Evolutionary conservation across 2,329 filamentous ascomycete genomes (phyloP).

Genomic region (Aquanectria penicillioides): DNA sequence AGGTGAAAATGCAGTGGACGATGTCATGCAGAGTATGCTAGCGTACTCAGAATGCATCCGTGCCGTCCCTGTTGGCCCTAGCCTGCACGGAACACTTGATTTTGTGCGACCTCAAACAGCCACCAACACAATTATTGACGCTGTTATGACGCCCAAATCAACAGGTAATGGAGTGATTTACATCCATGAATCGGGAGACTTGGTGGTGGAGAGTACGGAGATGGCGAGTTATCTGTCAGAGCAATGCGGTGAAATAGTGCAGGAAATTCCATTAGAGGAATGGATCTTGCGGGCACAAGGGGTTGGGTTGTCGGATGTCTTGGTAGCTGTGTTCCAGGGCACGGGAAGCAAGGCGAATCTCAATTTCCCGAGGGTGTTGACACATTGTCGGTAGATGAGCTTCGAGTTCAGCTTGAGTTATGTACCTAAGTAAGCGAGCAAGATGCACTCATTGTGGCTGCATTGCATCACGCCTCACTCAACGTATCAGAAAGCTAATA

Average conservation of each 20-base stretch:
- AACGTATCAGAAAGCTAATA: too few relatives aligned
- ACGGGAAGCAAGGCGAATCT: background rate
- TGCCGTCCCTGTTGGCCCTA: background rate
- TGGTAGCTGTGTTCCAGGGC: background rate
- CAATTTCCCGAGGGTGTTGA: background rate
- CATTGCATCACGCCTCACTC: too few relatives aligned
- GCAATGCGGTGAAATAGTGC: background rate
- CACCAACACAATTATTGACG: background rate
- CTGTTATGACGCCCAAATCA: background rate
- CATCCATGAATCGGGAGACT: background rate
- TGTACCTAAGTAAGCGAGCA: too few relatives aligned
- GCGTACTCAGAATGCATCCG: background rate
- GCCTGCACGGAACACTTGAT: background rate
- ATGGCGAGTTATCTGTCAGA: background rate
- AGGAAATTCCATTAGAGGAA: constrained; percentile 3
- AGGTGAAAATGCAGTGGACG: background rate
- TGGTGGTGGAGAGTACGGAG: background rate
- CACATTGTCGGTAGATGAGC: too few relatives aligned
- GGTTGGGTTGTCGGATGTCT: background rate
- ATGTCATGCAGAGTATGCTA: background rate
- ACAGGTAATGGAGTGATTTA: background rate
- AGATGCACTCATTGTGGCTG: too few relatives aligned
- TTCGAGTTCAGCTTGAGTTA: too few relatives aligned
- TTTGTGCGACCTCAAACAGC: background rate
- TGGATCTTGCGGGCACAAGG: constrained; percentile 4